Evolutionary conservation across 495 filamentous ascomycete genomes (phyloP).

Genomic region (Penicillium argentinense): DNA sequence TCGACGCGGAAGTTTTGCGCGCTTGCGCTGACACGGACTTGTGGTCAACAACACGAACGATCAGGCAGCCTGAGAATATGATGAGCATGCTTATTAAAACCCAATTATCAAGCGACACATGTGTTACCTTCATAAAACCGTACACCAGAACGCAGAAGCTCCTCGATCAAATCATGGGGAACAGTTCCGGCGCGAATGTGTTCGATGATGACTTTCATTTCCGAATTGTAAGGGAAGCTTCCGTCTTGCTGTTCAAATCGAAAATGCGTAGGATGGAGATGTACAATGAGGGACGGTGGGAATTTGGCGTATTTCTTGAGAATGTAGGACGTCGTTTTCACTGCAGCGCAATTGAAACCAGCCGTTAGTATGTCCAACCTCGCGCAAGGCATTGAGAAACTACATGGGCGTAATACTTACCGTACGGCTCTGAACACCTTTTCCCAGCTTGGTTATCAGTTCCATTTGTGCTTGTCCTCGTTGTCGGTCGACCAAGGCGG

Average conservation of each 20-base stretch:
- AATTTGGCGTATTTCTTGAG: constrained; percentile 76
- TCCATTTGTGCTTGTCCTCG: constrained; percentile 33
- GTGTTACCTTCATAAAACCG: constrained; percentile 83
- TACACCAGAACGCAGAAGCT: constrained; percentile 62
- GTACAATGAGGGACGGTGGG: constrained; percentile 79
- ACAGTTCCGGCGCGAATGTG: constrained; percentile 67
- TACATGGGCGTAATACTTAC: constrained; percentile 22
- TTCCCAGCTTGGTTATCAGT: constrained; percentile 38
- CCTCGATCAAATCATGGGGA: constrained; percentile 73
- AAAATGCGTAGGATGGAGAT: constrained; percentile 82
- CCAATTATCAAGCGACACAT: not conserved
- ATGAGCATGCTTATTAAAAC: constrained; percentile 1
- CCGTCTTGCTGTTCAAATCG: constrained; percentile 94
- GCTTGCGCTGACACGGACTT: constrained; percentile 61
- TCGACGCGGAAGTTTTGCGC: constrained; percentile 49
- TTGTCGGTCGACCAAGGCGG: constrained; percentile 31
- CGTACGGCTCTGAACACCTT: constrained; percentile 50
- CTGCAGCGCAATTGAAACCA: constrained; percentile 33
- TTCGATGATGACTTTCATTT: constrained; percentile 81
- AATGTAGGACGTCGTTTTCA: constrained; percentile 72
- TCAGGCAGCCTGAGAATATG: constrained; percentile 66
- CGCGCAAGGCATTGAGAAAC: constrained; percentile 11
- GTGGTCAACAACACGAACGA: constrained; percentile 88
- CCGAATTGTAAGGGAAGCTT: constrained; percentile 84
- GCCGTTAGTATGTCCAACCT: constrained; percentile 2